Conservation (phyloP, 2,329 filamentous ascomycete genomes). For the Triangularia verruculosa region DNA sequence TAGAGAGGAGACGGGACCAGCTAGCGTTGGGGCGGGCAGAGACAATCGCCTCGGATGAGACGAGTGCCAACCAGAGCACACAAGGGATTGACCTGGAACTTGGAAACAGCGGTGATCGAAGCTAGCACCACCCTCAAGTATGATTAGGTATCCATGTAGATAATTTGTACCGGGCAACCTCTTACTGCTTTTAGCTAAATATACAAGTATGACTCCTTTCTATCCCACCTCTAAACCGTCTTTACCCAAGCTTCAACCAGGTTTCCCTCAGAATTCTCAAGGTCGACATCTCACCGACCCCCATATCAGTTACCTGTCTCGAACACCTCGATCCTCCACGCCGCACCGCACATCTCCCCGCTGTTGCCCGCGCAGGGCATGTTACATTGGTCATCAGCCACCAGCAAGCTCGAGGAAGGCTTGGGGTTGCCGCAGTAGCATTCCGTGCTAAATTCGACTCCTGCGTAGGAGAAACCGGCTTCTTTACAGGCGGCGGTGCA, state of each 20-base stretch:
- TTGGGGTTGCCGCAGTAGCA: conserved; percentile 9
- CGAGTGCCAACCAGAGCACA: background rate
- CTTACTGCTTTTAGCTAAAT: background rate
- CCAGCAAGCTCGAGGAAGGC: background rate
- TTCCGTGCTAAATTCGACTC: conserved; percentile 5
- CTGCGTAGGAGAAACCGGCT: conserved; percentile 1
- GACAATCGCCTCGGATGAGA: background rate
- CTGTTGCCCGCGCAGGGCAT: conserved; percentile 8
- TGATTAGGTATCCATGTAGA: too few species aligned
- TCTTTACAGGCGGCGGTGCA: conserved; percentile 3
- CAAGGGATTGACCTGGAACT: background rate
- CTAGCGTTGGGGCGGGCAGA: background rate
- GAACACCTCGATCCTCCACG: background rate
- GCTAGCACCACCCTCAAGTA: too few species aligned
- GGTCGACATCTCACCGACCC: background rate
- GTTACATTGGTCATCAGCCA: conserved; percentile 1
- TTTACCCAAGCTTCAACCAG: background rate
- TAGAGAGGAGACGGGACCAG: background rate
- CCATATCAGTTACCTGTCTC: background rate
- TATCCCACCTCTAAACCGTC: background rate
- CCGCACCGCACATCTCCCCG: background rate
- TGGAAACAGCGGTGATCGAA: background rate
- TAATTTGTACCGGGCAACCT: too few species aligned
- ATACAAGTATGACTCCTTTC: background rate
- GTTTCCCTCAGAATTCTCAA: background rate